Percentiles rank a stretch among this genome's conserved stretches.
Evolutionary conservation across 2,329 filamentous ascomycete genomes (phyloP).

Genomic region (Fusarium albosuccineum): DNA sequence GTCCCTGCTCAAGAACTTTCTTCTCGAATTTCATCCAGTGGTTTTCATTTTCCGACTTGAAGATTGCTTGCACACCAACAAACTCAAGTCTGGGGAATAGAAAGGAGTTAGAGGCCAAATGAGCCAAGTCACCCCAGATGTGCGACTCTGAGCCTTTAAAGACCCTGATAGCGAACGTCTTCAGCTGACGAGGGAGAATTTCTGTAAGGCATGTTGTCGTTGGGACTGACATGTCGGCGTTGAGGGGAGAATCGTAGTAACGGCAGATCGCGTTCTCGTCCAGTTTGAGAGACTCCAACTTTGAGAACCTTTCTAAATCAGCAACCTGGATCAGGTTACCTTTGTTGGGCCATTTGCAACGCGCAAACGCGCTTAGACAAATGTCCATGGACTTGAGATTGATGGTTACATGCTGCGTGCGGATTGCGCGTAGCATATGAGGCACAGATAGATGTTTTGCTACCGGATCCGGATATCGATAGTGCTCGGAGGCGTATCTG

Average conservation of each 20-base stretch:
- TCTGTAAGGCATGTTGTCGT: neutral
- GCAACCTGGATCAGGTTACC: neutral
- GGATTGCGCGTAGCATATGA: conserved; percentile 10
- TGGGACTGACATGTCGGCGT: neutral
- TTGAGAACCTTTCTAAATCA: neutral
- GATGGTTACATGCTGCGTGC: neutral
- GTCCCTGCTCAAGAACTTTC: neutral
- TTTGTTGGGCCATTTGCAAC: conserved; percentile 11
- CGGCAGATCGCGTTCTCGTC: conserved; percentile 7
- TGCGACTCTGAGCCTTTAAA: conserved; percentile 5
- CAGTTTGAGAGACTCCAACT: neutral
- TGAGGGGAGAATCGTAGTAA: conserved; percentile 4
- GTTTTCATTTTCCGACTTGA: neutral
- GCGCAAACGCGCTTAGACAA: conserved; percentile 2
- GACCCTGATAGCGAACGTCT: neutral
- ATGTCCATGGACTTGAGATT: neutral
- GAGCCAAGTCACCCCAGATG: conserved; percentile 4
- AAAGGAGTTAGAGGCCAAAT: neutral
- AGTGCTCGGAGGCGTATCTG: conserved; percentile 4
- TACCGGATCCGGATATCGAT: neutral
- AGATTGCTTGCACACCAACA: conserved; percentile 1
- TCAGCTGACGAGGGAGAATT: neutral
- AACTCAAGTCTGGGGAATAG: neutral
- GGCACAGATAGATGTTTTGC: conserved; percentile 5
- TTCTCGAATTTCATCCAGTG: neutral